Base-by-base conservation (phyloP, 495 filamentous ascomycete genomes). In the Neurospora sublineolata region DNA sequence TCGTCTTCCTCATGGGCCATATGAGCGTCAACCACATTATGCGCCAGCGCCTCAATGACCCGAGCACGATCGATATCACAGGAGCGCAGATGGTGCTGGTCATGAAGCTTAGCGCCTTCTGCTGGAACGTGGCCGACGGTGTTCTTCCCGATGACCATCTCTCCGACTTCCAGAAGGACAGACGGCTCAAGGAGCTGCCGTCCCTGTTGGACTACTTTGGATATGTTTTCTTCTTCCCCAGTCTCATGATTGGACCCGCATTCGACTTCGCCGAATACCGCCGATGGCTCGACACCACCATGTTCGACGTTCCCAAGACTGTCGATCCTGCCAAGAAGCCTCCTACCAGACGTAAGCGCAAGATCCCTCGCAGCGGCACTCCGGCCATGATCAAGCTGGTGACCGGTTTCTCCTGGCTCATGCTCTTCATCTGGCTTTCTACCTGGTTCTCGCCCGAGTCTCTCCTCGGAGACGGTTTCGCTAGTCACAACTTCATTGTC, bases 51-150 rank as follows among this genome's bases (percentile, higher is more conserved):
- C 80, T 84, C 40, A 84, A 91, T 73, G 84, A 88, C 68, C 86
- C 90, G 1, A 81, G 85, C 70, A 79, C 83, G 9, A 84, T 97
- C 46, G 95, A 99, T 80, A 94, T 99, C 75, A 97, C 94, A 18
- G 94, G 93, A 68, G 94, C 95, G 0, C 95, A 99, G 81, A 99
- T 99, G 95, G 95, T 99, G 14, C 79, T 98, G 73, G 89, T 97
- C 70, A 99, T 99, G 94, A 99, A 98, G 83, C 91, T 98, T n/a
- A 91, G 88, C 11, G 89, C 94, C 33, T 99, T 98, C 79, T 97
- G 93, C 83, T 99, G 95, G 95, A 97, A 97, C 77, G 90, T 98
- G 27, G 91, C 93, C 74, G 95, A 99, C 81, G 95, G 96, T 37
- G 87, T 88, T 69, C 82, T 94, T 39, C 89, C 93, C 12, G 87